Conservation (phyloP, 352 stramenopile genomes). For the Pseudoperonospora humuli region DNA sequence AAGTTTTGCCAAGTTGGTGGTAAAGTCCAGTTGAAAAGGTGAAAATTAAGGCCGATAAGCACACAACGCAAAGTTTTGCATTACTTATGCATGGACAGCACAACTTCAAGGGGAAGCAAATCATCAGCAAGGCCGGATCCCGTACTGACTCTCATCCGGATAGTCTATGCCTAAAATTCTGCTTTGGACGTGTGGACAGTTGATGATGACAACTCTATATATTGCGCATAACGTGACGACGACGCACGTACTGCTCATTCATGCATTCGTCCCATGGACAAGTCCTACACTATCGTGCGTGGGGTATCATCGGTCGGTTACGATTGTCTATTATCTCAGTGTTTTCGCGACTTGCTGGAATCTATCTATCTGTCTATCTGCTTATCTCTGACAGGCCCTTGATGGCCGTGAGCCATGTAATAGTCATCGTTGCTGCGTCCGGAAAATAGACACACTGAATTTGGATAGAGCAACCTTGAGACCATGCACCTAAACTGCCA, state of each 20-base stretch:
- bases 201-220: no score
- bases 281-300: conserved; percentile 1
- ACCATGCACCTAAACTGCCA: no score
- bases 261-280: background rate
- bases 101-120: conserved; percentile 12
- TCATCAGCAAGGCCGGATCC: conserved; percentile 1
- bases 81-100: conserved; percentile 13
- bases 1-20: no score
- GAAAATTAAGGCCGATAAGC: no score
- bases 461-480: no score
- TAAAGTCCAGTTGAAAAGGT: no score
- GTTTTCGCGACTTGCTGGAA: background rate
- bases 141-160: conserved; percentile 20
- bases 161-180: background rate
- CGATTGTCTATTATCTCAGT: background rate
- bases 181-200: background rate
- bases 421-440: no score
- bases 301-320: conserved; percentile 3
- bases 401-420: no score
- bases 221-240: no score
- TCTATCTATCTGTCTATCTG: background rate
- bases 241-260: conserved; percentile 7
- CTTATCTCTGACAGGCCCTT: no score
- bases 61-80: no score
- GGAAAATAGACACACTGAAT: no score